A percentile compares a stretch with the other conserved stretches of the same genome.
phyloP scores from a whole-genome alignment of 441 rosid genomes.

The Viola pubescens region DNA sequence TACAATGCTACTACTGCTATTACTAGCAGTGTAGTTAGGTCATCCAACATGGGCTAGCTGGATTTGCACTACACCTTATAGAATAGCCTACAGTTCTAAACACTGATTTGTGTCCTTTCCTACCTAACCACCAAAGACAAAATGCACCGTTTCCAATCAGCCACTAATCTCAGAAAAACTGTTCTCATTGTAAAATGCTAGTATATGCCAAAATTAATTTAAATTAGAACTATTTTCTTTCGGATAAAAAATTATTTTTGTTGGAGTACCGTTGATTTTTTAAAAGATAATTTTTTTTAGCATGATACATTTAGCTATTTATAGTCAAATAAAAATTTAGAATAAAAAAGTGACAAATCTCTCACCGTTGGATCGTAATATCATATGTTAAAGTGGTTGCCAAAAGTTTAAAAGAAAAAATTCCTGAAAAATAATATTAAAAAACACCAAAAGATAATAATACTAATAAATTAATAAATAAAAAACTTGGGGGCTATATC shows the following conservation, averaged over 20 bases:
- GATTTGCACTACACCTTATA: neutral
- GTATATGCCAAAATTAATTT: no score
- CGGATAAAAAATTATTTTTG: neutral
- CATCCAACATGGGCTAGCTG: constrained; percentile 2
- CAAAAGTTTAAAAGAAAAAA: no score
- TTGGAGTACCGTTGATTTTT: neutral
- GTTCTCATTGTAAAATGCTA: neutral
- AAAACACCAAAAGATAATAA: neutral
- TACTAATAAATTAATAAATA: neutral
- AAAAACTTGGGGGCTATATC: neutral
- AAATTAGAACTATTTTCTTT: no score
- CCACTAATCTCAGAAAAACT: neutral
- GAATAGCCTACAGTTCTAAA: neutral
- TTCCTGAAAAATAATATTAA: neutral
- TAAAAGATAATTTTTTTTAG: no score
- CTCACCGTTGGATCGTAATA: no score
- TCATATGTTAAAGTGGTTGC: no score
- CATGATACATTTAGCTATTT: neutral
- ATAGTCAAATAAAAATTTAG: no score
- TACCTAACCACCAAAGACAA: neutral
- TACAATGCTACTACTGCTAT: no score
- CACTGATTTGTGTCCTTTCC: constrained; percentile 4
- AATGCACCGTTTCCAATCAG: neutral
- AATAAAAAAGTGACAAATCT: no score
- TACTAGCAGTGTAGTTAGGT: neutral